A percentile compares a stretch with the other conserved stretches of the same genome.
These are phyloP conservation scores for Russula virescens DNA, from an alignment of 768 basidiomycete genomes.

Conservation along the genomic window DNA sequence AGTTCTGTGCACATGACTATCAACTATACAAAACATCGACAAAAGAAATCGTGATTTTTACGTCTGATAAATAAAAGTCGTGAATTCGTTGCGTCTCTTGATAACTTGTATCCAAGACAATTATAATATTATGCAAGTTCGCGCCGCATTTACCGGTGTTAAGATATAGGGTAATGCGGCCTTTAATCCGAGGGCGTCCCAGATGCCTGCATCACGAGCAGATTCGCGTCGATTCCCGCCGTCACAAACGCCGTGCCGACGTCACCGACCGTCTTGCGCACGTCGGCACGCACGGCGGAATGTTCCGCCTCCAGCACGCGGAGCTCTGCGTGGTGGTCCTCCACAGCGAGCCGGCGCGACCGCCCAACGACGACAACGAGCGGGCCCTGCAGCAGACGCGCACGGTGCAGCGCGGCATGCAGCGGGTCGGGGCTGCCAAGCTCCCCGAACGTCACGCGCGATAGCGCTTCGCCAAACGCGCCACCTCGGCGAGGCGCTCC, in stretches of 20 bases:
- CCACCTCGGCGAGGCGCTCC: not conserved
- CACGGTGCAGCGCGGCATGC: conserved; percentile 46
- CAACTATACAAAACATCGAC: too few species aligned
- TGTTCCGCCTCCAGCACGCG: conserved; percentile 55
- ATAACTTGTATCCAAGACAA: too few species aligned
- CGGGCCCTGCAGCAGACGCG: conserved; percentile 36
- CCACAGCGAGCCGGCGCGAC: conserved; percentile 64
- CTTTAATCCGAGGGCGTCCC: not conserved
- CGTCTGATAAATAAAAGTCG: too few species aligned
- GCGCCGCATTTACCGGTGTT: not conserved
- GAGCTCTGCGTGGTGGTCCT: conserved; percentile 68
- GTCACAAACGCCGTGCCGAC: conserved; percentile 72
- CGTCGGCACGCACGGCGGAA: conserved; percentile 52
- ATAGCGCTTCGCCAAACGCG: conserved; percentile 34
- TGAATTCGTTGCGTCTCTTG: too few species aligned
- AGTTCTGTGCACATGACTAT: too few species aligned
- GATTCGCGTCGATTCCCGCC: conserved; percentile 48
- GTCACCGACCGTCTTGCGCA: conserved; percentile 82
- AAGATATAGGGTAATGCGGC: too few species aligned
- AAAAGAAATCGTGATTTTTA: too few species aligned
- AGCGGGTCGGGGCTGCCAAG: conserved; percentile 53
- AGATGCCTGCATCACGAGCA: conserved; percentile 63
- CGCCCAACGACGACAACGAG: conserved; percentile 70
- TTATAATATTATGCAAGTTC: too few species aligned
- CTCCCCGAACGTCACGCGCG: conserved; percentile 60